Base-by-base conservation (phyloP, 768 basidiomycete genomes). In the Xerocomellus dryophilus region DNA sequence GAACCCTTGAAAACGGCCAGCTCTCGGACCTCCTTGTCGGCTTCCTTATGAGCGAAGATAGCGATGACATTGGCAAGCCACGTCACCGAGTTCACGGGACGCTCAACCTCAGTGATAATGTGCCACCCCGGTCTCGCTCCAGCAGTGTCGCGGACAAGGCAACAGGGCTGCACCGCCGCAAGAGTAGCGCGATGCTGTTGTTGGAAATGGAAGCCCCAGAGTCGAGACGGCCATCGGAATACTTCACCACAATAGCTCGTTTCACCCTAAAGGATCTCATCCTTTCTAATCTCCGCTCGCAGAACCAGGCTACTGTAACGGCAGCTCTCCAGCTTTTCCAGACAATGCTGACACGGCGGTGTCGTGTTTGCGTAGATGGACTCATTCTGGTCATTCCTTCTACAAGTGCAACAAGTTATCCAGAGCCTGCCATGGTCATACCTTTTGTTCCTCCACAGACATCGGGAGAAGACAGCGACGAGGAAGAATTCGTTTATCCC, bases 251-350 rank as follows among this genome's bases (percentile, higher is more conserved):
- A 0, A 82, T 89, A 72, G 90, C 88, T 12, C 83, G 93, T 17
- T 98, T 93, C 74, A 95, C 92, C 5, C 77, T 98, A 38, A 93
- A 92, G 66, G 96, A 98, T 62, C 78, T 98, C 32, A 72, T 98
- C 8, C 63, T 91, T 45, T 80, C 90, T 42, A 93, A 93, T 65
- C 72, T 97, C 21, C 77, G 81, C 21, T 93, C 90, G 6, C 74
- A 74, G 49, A 81, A 79, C 10, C 81, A 84, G 53, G 69, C 82
- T 0, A 83, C 91, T 0, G 79, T 81, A 1, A 85, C 87, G 0
- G 83, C 91, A 10, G 90, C 93, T 4, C 74, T 97, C 47, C 88
- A 91, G 61, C 77, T 98, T 9, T 72, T 96, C 6, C 84, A 86
- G 57, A 85, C 90, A 1, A 77, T 96, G 66, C 76, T 96, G 9